These are phyloP conservation scores for Mucor irregularis DNA, from an alignment of 371 early-diverging fungal species.

Conservation along the genomic window DNA sequence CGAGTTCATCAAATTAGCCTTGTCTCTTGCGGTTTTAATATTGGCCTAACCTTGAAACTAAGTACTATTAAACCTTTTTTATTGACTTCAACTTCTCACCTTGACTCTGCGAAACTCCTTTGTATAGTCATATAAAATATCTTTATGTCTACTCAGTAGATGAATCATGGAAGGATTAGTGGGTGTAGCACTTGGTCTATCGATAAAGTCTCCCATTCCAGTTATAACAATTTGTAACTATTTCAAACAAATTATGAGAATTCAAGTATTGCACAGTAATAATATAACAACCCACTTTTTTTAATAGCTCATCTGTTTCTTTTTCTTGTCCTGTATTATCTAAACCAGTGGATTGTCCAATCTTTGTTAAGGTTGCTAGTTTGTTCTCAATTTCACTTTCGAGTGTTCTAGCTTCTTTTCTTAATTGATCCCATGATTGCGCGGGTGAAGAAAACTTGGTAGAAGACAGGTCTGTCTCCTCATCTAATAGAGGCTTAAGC, in stretches of 20 bases:
- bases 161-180: conserved; percentile 71
- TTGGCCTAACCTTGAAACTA: conserved; percentile 39
- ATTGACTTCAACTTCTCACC: conserved; percentile 20
- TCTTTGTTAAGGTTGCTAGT: conserved; percentile 47
- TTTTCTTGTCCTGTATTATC: conserved; percentile 48
- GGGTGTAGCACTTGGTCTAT: conserved; percentile 53
- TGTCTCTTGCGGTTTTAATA: conserved; percentile 59
- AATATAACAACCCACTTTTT: conserved; percentile 42
- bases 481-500: conserved; percentile 2
- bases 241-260: not conserved
- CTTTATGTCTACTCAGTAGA: conserved; percentile 69
- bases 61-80: not conserved
- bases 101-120: conserved; percentile 68
- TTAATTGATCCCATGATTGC: conserved; percentile 62
- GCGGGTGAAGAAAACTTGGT: not conserved
- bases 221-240: conserved; percentile 61
- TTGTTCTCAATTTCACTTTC: conserved; percentile 69
- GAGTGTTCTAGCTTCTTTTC: conserved; percentile 66
- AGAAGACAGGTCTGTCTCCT: not conserved
- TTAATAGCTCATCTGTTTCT: conserved; percentile 60
- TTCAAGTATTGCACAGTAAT: not conserved
- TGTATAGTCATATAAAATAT: conserved; percentile 69
- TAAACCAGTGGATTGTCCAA: conserved; percentile 31
- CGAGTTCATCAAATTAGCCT: conserved; percentile 62
- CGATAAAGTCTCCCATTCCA: conserved; percentile 54